Conservation (phyloP, 148 eudicot species). For the Silene uniflora region DNA sequence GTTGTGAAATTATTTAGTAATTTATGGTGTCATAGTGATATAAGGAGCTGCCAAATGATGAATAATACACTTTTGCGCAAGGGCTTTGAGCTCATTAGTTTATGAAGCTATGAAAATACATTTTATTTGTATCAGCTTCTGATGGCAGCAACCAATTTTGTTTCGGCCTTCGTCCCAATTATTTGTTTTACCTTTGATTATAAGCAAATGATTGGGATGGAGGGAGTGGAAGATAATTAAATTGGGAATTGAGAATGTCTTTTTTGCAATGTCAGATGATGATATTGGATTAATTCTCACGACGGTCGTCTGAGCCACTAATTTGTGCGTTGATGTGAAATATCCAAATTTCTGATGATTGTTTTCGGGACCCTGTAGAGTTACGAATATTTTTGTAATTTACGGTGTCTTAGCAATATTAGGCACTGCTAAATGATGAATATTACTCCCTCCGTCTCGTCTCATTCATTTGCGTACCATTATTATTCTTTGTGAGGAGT, state of each 20-base stretch:
- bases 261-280: conserved; percentile 3
- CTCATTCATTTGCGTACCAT: too few species aligned
- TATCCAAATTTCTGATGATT: conserved; percentile 14
- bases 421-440: neutral
- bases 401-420: too few species aligned
- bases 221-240: neutral
- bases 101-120: neutral
- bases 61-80: conserved; percentile 7
- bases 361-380: neutral
- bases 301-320: conserved; percentile 26
- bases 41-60: conserved; percentile 1
- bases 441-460: neutral
- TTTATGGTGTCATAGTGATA: too few species aligned
- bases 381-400: neutral
- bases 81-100: conserved; percentile 11
- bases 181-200: neutral
- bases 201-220: neutral
- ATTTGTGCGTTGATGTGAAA: conserved; percentile 1
- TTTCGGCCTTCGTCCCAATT: neutral
- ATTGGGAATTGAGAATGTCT: neutral
- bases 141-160: neutral
- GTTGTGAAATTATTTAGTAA: too few species aligned
- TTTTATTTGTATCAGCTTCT: neutral
- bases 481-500: too few species aligned
- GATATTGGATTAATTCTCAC: conserved; percentile 26